phyloP scores from a whole-genome alignment of 1,284 basidiomycete species.

The Pseudozyma hubeiensis region DNA sequence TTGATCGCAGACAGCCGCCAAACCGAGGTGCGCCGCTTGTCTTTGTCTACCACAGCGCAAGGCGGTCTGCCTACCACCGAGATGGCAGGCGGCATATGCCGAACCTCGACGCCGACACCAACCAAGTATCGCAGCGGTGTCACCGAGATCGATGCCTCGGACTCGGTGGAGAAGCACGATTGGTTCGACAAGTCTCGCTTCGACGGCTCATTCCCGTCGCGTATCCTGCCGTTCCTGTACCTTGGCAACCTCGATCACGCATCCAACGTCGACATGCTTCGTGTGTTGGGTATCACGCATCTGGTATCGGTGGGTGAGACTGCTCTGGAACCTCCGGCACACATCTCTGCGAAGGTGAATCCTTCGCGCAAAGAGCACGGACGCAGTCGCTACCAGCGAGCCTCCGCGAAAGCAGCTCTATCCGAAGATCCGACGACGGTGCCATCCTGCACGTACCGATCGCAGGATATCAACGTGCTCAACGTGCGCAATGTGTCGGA shows the following conservation, averaged over 20 bases:
- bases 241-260: conserved; percentile 93
- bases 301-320: conserved; percentile 97
- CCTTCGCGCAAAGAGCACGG: conserved; percentile 17
- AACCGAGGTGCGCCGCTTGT: conserved; percentile 21
- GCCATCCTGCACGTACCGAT: conserved; percentile 37
- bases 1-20: conserved; percentile 7
- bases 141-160: background rate
- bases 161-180: conserved; percentile 55
- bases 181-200: conserved; percentile 95
- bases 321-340: conserved; percentile 73
- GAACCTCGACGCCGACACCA: conserved; percentile 40
- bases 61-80: conserved; percentile 10
- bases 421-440: conserved; percentile 39
- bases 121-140: conserved; percentile 14
- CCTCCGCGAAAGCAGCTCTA: conserved; percentile 36
- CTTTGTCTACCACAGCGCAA: conserved; percentile 12
- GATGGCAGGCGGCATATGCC: conserved; percentile 27
- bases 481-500: conserved; percentile 88
- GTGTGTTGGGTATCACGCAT: conserved; percentile 94
- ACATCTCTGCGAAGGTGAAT: conserved; percentile 44
- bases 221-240: conserved; percentile 93
- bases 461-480: conserved; percentile 81
- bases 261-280: conserved; percentile 92
- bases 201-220: conserved; percentile 93
- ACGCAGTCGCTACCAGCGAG: conserved; percentile 33